Conservation (phyloP, 179 eudicot species). For the Beta corolliflora region DNA sequence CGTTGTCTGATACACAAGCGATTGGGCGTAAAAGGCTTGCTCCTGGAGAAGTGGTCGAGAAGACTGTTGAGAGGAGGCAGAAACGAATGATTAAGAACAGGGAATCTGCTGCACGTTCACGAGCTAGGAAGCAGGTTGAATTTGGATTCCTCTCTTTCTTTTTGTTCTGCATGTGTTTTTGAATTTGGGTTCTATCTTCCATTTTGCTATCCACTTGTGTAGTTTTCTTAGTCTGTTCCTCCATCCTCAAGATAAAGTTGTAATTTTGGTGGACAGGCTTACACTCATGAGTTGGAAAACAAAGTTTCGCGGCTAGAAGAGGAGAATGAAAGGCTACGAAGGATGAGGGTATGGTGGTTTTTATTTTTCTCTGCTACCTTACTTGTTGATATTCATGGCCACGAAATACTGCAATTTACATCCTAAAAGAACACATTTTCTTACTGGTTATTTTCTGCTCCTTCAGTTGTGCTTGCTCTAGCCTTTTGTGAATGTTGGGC, state of each 20-base stretch:
- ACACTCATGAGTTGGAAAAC: constrained; percentile 89
- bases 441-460: neutral
- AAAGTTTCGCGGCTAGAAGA: constrained; percentile 78
- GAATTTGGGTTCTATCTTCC: neutral
- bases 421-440: neutral
- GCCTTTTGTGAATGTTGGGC: neutral
- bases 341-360: constrained; percentile 48
- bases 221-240: constrained; percentile 1
- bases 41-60: constrained; percentile 46
- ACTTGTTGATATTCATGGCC: constrained; percentile 4
- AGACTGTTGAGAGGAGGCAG: constrained; percentile 65
- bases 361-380: neutral
- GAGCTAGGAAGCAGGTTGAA: constrained; percentile 65
- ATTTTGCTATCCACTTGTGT: neutral
- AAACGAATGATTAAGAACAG: constrained; percentile 72
- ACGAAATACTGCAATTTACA: neutral
- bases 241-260: neutral
- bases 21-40: constrained; percentile 42
- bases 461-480: neutral
- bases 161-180: neutral
- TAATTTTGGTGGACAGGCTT: constrained; percentile 59
- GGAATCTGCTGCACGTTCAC: constrained; percentile 73
- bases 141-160: neutral
- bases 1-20: constrained; percentile 29
- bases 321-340: constrained; percentile 74